phyloP scores from a whole-genome alignment of 1,284 basidiomycete species.

The Pseudozyma sp. region DNA sequence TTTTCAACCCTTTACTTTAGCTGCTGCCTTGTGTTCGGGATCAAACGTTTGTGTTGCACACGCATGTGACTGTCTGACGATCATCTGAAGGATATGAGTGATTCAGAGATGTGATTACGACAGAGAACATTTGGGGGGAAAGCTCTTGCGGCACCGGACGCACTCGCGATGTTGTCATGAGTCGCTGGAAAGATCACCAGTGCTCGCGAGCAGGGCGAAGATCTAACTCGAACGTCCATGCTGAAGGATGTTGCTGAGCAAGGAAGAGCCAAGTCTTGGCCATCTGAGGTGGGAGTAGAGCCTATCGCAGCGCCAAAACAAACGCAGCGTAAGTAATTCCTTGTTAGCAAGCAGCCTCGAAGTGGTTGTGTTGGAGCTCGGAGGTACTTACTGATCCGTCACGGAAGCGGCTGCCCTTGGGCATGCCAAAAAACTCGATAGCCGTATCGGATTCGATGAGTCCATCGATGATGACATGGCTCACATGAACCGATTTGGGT shows the following conservation, averaged over 20 bases:
- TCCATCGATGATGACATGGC: constrained; percentile 59
- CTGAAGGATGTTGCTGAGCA: constrained; percentile 51
- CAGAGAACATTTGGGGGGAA: no score
- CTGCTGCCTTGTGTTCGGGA: background rate
- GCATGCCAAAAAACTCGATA: constrained; percentile 44
- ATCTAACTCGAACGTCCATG: constrained; percentile 61
- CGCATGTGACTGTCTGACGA: background rate
- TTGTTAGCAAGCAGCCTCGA: background rate
- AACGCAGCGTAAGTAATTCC: background rate
- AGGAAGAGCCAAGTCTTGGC: constrained; percentile 63
- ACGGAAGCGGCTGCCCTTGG: constrained; percentile 45
- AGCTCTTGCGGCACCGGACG: no score
- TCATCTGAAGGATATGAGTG: no score
- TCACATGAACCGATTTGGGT: constrained; percentile 50
- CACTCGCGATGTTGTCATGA: no score
- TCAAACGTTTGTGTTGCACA: background rate
- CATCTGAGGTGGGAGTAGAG: constrained; percentile 52
- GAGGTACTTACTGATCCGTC: constrained; percentile 41
- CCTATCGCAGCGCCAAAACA: constrained; percentile 14
- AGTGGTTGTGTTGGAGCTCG: no score
- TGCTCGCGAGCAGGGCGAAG: constrained; percentile 59
- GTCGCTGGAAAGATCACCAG: constrained; percentile 38
- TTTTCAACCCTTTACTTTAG: constrained; percentile 48
- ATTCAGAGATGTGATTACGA: no score
- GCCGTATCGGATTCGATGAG: constrained; percentile 56